Evolutionary conservation across 2,329 filamentous ascomycete species (phyloP).

Genomic region (Arthrocladium fulminans): DNA sequence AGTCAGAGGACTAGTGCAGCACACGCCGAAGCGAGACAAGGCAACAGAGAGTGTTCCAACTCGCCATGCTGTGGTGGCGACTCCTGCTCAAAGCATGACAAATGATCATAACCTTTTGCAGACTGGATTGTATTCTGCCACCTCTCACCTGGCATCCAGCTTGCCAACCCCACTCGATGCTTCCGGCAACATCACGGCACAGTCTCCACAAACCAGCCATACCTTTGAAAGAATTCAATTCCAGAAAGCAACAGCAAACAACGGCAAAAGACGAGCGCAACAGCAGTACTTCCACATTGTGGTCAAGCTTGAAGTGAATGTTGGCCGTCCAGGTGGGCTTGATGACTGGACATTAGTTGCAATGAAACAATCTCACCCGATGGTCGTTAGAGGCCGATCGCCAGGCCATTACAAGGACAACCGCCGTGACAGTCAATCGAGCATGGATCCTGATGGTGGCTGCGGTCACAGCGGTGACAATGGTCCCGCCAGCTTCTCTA

Average conservation of each 20-base stretch:
- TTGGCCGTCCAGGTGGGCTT: constrained; percentile 40
- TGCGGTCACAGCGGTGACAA: constrained; percentile 41
- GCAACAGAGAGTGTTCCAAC: constrained; percentile 69
- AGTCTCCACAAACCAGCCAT: constrained; percentile 37
- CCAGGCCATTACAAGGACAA: constrained; percentile 67
- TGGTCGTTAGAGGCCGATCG: constrained; percentile 78
- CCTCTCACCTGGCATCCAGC: neutral
- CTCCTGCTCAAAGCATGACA: constrained; percentile 49
- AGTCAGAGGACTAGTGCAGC: constrained; percentile 74
- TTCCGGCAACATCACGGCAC: constrained; percentile 24
- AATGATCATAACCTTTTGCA: neutral
- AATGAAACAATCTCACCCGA: constrained; percentile 63
- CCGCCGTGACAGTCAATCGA: constrained; percentile 58
- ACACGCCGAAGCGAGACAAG: constrained; percentile 86
- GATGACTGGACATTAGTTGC: constrained; percentile 61
- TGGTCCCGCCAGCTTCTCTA: constrained; percentile 2
- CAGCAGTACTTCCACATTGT: constrained; percentile 92
- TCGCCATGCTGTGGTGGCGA: constrained; percentile 48
- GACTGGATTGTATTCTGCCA: constrained; percentile 11
- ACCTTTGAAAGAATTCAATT: constrained; percentile 87
- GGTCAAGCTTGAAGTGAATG: constrained; percentile 69
- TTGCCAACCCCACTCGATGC: constrained; percentile 9
- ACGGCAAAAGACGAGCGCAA: constrained; percentile 78
- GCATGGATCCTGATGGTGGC: constrained; percentile 58
- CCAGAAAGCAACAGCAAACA: constrained; percentile 88